Percentiles rank a stretch among this genome's conserved stretches.
phyloP scores from a whole-genome alignment of 495 filamentous ascomycete species.

The Corynascus novoguineensis region DNA sequence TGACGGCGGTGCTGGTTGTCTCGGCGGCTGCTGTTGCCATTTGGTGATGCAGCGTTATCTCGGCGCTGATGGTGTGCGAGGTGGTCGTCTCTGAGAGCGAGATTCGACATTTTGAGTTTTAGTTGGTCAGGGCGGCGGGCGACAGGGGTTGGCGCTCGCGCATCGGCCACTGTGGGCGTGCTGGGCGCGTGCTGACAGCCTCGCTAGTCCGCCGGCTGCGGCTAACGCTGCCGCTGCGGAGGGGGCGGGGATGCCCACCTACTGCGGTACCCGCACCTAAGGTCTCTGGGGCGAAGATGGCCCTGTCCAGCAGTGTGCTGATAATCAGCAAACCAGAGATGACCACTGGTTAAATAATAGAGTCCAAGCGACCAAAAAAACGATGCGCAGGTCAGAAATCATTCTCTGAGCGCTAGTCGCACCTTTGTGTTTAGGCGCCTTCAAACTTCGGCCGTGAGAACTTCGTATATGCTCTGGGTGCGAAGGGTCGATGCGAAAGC shows the following conservation, averaged over 20 bases:
- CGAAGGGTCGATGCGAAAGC: no score
- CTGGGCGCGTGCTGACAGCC: conserved; percentile 19
- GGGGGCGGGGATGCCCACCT: background rate
- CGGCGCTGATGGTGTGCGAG: conserved; percentile 26
- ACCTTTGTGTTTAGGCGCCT: no score
- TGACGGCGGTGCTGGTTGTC: conserved; percentile 25
- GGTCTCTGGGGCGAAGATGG: no score
- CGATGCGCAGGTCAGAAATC: background rate
- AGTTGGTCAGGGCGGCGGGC: conserved; percentile 35
- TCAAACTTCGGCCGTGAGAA: no score
- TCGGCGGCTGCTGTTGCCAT: conserved; percentile 29
- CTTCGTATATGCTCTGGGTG: no score
- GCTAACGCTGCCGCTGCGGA: background rate
- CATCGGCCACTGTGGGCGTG: conserved; percentile 21
- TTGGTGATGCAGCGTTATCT: conserved; percentile 32
- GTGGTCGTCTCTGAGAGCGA: conserved; percentile 28
- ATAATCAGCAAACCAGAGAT: background rate
- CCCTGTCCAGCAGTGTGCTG: background rate
- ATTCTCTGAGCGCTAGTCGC: background rate
- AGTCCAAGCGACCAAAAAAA: background rate
- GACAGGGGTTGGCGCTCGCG: conserved; percentile 28
- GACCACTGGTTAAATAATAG: background rate
- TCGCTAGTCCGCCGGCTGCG: conserved; percentile 7
- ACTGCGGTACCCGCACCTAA: background rate
- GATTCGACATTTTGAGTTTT: conserved; percentile 36